Percentiles rank a stretch among this genome's conserved stretches.
Conservation (phyloP, 1,284 basidiomycete genomes). For the Rhizopogon parksii region DNA sequence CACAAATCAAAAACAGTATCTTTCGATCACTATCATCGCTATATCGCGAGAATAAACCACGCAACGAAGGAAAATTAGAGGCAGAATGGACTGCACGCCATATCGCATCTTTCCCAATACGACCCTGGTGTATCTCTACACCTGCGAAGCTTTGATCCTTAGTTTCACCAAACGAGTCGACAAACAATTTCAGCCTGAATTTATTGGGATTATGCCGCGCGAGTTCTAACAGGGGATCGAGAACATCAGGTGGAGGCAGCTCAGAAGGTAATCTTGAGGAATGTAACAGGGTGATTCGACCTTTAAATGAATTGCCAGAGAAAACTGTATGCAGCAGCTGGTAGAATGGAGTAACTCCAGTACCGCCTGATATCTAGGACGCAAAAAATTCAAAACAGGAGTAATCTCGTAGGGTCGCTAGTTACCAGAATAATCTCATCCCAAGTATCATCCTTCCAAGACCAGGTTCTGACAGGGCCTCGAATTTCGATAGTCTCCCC, state of each 20-base stretch:
- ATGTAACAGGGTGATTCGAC: slow-evolving; percentile 67
- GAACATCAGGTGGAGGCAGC: slow-evolving; percentile 56
- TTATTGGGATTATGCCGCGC: slow-evolving; percentile 45
- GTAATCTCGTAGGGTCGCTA: background rate
- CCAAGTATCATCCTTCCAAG: slow-evolving; percentile 54
- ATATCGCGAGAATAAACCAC: background rate
- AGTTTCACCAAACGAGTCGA: slow-evolving; percentile 42
- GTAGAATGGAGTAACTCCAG: slow-evolving; percentile 75
- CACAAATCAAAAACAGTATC: slow-evolving; percentile 66
- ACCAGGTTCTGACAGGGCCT: slow-evolving; percentile 72
- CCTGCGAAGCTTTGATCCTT: slow-evolving; percentile 7
- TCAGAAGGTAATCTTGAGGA: slow-evolving; percentile 53
- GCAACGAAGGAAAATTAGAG: background rate
- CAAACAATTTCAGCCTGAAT: slow-evolving; percentile 53
- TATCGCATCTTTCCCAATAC: slow-evolving; percentile 46
- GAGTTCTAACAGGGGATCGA: slow-evolving; percentile 43
- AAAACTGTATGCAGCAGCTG: slow-evolving; percentile 53
- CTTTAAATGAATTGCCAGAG: slow-evolving; percentile 25
- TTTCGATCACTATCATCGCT: slow-evolving; percentile 25
- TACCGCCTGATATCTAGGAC: slow-evolving; percentile 72
- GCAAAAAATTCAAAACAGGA: slow-evolving; percentile 5
- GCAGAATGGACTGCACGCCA: slow-evolving; percentile 22
- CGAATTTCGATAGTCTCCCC: slow-evolving; percentile 70
- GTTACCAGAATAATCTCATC: slow-evolving; percentile 71
- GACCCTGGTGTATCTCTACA: slow-evolving; percentile 30